Conservation (phyloP, 169 alveolate genomes). For the Eimeria acervulina region DNA sequence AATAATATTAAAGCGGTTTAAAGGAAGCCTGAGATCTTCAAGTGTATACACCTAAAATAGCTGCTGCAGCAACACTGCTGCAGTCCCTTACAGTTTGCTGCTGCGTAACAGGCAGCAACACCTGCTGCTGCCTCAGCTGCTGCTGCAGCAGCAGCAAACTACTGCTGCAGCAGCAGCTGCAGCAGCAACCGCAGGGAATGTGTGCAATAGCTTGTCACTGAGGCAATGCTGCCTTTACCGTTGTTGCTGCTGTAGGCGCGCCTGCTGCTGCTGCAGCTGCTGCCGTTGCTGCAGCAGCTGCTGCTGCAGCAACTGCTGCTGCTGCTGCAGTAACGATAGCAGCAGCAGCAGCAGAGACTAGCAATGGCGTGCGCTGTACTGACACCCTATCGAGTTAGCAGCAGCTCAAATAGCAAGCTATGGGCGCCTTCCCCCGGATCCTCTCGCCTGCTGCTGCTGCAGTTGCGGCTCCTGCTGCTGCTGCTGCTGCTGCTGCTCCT, state of each 20-base stretch:
- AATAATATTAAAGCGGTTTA: too few relatives aligned
- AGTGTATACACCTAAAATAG: too few relatives aligned
- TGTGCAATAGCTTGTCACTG: too few relatives aligned
- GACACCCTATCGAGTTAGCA: background rate
- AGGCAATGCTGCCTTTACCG: background rate
- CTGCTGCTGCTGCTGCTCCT: conserved; percentile 15
- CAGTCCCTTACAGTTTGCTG: background rate
- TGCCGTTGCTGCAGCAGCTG: background rate
- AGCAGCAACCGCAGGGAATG: too few relatives aligned
- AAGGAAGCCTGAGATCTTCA: too few relatives aligned
- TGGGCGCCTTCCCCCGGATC: background rate
- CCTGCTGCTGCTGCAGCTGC: conserved; percentile 13
- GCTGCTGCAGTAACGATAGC: too few relatives aligned
- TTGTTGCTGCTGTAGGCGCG: background rate
- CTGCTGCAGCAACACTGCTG: background rate
- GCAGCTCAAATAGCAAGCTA: background rate
- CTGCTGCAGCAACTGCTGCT: too few relatives aligned
- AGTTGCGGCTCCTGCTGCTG: background rate
- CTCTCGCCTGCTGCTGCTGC: background rate
- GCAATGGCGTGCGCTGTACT: background rate
- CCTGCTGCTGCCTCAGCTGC: background rate
- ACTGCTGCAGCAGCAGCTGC: too few relatives aligned
- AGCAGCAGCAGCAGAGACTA: background rate
- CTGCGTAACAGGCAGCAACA: too few relatives aligned
- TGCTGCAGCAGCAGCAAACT: background rate